phyloP scores from a whole-genome alignment of 2,329 filamentous ascomycete genomes.

The Ophiognomonia clavigignenti-juglandacearum region DNA sequence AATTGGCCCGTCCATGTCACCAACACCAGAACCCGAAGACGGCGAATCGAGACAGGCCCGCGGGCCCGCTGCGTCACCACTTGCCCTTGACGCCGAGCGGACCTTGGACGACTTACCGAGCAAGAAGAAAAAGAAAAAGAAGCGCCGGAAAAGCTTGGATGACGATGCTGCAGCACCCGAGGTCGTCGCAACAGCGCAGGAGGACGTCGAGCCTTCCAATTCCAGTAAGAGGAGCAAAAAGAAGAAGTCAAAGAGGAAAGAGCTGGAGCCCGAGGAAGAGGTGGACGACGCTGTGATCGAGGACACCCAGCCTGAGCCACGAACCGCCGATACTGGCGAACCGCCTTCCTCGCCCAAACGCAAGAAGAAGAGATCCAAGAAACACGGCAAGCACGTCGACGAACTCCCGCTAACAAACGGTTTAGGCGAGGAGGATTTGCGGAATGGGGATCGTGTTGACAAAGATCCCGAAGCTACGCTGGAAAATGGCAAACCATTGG shows the following conservation, averaged over 20 bases:
- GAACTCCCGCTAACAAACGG: neutral
- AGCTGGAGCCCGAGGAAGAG: neutral
- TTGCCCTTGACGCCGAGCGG: neutral
- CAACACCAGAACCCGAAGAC: neutral
- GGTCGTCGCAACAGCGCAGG: neutral
- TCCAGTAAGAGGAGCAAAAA: neutral
- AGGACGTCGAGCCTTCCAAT: neutral
- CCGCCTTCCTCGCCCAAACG: neutral
- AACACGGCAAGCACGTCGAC: neutral
- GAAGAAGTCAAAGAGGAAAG: neutral
- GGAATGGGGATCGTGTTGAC: neutral
- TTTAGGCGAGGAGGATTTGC: neutral
- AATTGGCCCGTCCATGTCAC: constrained; percentile 11
- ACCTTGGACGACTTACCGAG: neutral
- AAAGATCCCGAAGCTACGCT: neutral
- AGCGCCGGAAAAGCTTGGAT: neutral
- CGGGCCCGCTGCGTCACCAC: neutral
- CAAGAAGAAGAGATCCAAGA: constrained; percentile 1
- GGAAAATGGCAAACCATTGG: neutral
- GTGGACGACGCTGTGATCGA: neutral
- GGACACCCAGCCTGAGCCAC: neutral
- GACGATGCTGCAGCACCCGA: neutral
- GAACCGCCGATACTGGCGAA: neutral
- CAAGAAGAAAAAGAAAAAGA: constrained; percentile 3
- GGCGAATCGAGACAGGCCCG: neutral